phyloP scores from a whole-genome alignment of 768 basidiomycete genomes.

The Vararia minispora region DNA sequence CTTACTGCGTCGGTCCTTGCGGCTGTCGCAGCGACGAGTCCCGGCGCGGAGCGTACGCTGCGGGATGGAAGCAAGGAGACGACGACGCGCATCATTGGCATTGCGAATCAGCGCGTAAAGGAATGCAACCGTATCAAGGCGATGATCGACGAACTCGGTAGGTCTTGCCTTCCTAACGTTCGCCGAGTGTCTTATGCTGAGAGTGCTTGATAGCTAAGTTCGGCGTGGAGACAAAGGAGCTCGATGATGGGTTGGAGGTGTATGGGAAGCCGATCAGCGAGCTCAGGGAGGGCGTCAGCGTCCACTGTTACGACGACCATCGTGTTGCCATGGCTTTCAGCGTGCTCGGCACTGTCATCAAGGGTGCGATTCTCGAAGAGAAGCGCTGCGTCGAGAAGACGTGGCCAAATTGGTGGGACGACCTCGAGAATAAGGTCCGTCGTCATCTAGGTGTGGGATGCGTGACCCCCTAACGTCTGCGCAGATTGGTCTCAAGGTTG shows the following conservation, averaged over 20 bases:
- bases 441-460: neutral
- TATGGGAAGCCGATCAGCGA: conserved; percentile 60
- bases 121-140: conserved; percentile 96
- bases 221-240: conserved; percentile 83
- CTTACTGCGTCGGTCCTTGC: conserved; percentile 89
- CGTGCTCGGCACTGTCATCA: conserved; percentile 66
- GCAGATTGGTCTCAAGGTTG: conserved; percentile 81
- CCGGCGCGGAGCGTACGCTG: conserved; percentile 38
- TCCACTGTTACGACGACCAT: conserved; percentile 98
- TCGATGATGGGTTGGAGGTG: conserved; percentile 88
- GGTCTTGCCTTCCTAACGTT: conserved; percentile 15
- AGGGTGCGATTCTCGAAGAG: conserved; percentile 80
- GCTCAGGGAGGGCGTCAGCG: conserved; percentile 59
- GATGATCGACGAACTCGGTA: conserved; percentile 93
- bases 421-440: conserved; percentile 83
- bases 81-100: conserved; percentile 80
- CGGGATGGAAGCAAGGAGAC: conserved; percentile 22
- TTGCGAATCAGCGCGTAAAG: conserved; percentile 97
- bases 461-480: too few species aligned
- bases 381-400: conserved; percentile 99
- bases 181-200: neutral
- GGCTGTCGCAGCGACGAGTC: conserved; percentile 51
- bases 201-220: conserved; percentile 61
- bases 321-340: conserved; percentile 98
- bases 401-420: conserved; percentile 99